Evolutionary conservation across 176 grass and related monocot genomes (phyloP), one percentile per base, ranked within the genome.

Genomic region (Triticum monococcum): DNA sequence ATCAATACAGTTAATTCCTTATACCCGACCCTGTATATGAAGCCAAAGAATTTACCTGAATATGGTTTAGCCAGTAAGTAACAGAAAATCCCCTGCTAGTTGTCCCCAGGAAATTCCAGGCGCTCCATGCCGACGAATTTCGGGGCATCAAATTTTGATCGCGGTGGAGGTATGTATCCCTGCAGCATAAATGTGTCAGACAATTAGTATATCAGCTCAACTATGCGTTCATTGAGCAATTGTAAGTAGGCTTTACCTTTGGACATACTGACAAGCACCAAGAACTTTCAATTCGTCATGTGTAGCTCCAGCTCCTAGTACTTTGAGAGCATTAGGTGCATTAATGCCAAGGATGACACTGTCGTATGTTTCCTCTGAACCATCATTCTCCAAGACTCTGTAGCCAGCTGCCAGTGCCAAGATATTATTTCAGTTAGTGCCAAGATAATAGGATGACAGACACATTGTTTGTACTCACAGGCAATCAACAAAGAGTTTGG

Each of bases 1-100:
- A 67, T 32, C 12, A 16, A 8, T 32, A 32, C 14, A 9, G 8
- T 33, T 68, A 32, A 33, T 68, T 33, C 14, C 18, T 33, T 30
- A 65, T 65, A 65, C 1, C 5, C 18, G 7, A 54, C 50, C 16
- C 5, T 9, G 14, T 17, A 68, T 68, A 32, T 9, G 64, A 68
- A 33, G 18, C 7, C 26, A 74, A 0, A 16, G 4, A 28, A 74
- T 46, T 28, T 74, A 74, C 71, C 71, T 74, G 71, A 74, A 48
- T 74, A 48, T 74, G 71, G 23, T 74, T 74, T 74, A 74, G 71
- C 71, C 71, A 74, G 23, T 48, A 74, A 17, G 40, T 74, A 74
- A 9, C 12, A 46, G 71, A 74, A 48, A 74, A 46, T 0, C 40
- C 71, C 5, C 5, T 74, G 13, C 12, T 74, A 46, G 71, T 74